Evolutionary conservation across 441 rosid genomes (phyloP), one percentile per base, ranked within the genome.

Genomic region (Bocquillonia castaneifolia): DNA sequence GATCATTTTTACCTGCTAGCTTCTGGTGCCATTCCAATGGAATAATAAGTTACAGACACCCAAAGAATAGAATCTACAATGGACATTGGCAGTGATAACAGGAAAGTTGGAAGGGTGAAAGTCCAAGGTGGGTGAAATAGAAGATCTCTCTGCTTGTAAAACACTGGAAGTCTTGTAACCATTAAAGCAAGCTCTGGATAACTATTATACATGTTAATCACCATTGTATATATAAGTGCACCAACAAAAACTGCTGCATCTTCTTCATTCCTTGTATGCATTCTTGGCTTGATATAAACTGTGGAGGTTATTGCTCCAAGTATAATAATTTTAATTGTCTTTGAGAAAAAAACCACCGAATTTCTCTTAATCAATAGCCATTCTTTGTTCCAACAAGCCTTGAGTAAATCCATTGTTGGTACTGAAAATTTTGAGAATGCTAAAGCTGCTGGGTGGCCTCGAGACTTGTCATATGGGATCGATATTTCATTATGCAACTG

Each of bases 91-190:
- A 94, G 62, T 39, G 77, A 57, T 7, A 88, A 82, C 70, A 88
- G 70, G 78, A 88, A 80, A 26, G 83, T 85, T 6, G 97, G 97
- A 26, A 94, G 70, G 0, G 96, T 86, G 72, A 76, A 94, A 36
- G 93, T 73, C 97, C 97, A 90, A 5, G 88, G 79, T 5, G 99
- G 99, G 50, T 92, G 85, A 59, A 88, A 90, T 44, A 83, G 53
- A 37, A 91, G 92, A 62, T 93, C 98, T 56, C 98, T 86, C 39
- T 93, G 97, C 85, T 92, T 91, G 79, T 87, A 92, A 71, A 91
- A 90, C 70, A 90, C 96, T 0, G 96, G 97, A 73, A 94, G 93
- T 71, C 97, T 86, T 59, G 40, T 63, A 25, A 94, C 80, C 64
- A 78, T 74, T 70, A 90, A 32, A 0, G 91, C 52, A 15, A 94